Evolutionary conservation across 2,329 filamentous ascomycete species (phyloP).

Genomic region (Dothideomycetidae sp.): DNA sequence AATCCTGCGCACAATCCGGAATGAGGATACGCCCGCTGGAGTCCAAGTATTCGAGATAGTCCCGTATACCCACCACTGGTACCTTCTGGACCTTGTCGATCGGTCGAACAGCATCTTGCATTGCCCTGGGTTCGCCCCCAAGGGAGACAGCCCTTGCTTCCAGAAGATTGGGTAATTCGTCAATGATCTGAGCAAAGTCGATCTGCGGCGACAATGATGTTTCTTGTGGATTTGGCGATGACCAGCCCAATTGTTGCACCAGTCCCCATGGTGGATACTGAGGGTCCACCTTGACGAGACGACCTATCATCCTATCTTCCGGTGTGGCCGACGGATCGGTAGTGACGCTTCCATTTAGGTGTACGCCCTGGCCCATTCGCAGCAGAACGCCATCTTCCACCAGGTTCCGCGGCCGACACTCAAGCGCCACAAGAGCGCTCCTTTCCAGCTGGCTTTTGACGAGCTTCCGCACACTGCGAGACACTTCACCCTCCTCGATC

Average conservation of each 20-base stretch:
- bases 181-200: conserved; percentile 69
- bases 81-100: conserved; percentile 61
- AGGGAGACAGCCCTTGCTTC: conserved; percentile 88
- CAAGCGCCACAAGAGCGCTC: conserved; percentile 70
- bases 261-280: conserved; percentile 54
- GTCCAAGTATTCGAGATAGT: conserved; percentile 61
- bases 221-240: conserved; percentile 46
- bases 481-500: conserved; percentile 71
- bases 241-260: conserved; percentile 83
- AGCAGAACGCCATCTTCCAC: conserved; percentile 12
- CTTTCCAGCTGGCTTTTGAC: conserved; percentile 57
- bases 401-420: conserved; percentile 53
- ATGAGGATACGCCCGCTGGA: conserved; percentile 49
- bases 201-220: conserved; percentile 61
- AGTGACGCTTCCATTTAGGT: conserved; percentile 14
- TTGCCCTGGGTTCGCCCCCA: conserved; percentile 28
- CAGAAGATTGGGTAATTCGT: conserved; percentile 75
- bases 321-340: neutral
- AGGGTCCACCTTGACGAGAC: conserved; percentile 9
- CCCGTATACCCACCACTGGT: conserved; percentile 56
- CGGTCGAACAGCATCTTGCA: conserved; percentile 44
- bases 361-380: too few species aligned
- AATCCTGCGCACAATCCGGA: conserved; percentile 38
- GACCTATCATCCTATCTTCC: conserved; percentile 15
- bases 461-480: conserved; percentile 58